A percentile compares a stretch with the other conserved stretches of the same genome.
phyloP scores from a whole-genome alignment of 495 filamentous ascomycete genomes.

The Trichoderma orchidacearum region DNA sequence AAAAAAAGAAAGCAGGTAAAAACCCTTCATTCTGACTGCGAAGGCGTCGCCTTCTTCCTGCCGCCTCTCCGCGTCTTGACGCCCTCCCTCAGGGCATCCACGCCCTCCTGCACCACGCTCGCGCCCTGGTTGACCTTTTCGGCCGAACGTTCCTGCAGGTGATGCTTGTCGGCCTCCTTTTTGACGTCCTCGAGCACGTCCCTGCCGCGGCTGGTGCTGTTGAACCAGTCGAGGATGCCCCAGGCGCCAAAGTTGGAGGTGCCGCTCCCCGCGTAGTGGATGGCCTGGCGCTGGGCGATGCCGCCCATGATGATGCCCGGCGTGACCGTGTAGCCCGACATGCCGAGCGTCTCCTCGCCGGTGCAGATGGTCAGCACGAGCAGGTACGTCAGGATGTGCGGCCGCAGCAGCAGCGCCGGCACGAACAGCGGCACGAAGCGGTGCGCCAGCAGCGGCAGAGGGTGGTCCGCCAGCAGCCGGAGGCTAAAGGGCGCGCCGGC shows the following conservation, averaged over 20 bases:
- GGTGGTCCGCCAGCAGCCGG: conserved; percentile 61
- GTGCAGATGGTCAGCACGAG: conserved; percentile 53
- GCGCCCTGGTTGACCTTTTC: conserved; percentile 21
- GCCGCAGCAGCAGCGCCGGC: conserved; percentile 46
- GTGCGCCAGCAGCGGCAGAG: conserved; percentile 52
- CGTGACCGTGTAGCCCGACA: conserved; percentile 63
- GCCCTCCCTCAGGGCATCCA: conserved; percentile 19
- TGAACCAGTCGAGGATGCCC: conserved; percentile 65
- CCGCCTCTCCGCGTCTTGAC: conserved; percentile 13
- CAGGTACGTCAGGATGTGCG: conserved; percentile 71
- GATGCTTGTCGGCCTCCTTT: conserved; percentile 45
- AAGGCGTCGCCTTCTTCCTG: neutral
- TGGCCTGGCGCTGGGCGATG: conserved; percentile 55
- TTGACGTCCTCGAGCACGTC: conserved; percentile 40
- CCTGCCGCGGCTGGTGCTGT: conserved; percentile 51
- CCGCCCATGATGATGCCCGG: conserved; percentile 66
- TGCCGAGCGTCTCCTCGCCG: conserved; percentile 62
- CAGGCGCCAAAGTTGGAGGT: conserved; percentile 66
- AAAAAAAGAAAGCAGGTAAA: too few relatives aligned
- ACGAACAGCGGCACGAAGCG: conserved; percentile 62
- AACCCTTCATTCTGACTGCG: neutral
- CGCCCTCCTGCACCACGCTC: conserved; percentile 18
- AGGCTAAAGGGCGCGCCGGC: conserved; percentile 43
- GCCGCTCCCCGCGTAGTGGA: conserved; percentile 46
- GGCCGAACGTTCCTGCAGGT: conserved; percentile 33